phyloP scores from a whole-genome alignment of 75 land plant genomes.

The Selaginella tamariscina region DNA sequence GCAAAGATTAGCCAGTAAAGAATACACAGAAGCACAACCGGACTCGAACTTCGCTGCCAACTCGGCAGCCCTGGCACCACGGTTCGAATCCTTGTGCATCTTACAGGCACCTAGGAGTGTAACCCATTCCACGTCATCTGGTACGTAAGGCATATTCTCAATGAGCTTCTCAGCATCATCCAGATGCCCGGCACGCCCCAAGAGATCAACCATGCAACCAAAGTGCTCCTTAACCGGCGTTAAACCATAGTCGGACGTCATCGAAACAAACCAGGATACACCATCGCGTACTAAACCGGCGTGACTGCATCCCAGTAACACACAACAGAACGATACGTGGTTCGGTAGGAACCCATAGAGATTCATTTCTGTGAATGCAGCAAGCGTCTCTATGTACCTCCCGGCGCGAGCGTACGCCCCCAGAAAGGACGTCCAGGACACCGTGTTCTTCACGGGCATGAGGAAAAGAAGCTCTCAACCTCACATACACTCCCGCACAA shows the following conservation, averaged over 20 bases:
- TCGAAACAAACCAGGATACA: too few species aligned
- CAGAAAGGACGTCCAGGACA: neutral
- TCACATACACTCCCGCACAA: neutral
- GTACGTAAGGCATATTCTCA: neutral
- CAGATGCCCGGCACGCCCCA: neutral
- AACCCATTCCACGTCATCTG: neutral
- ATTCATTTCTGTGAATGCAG: neutral
- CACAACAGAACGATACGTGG: neutral
- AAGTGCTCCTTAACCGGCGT: neutral
- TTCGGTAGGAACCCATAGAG: neutral
- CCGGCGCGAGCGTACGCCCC: neutral
- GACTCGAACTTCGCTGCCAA: neutral
- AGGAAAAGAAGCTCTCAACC: neutral
- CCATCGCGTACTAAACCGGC: too few species aligned
- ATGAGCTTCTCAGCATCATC: neutral
- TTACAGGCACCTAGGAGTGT: neutral
- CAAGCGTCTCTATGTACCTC: neutral
- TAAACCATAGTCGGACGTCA: too few species aligned
- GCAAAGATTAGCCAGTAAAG: conserved; percentile 25
- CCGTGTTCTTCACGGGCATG: neutral
- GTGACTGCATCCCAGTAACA: neutral
- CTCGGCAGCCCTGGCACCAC: neutral
- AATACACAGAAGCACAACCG: conserved; percentile 7
- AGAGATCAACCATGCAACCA: neutral
- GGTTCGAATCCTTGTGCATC: neutral